Base-by-base conservation (phyloP, 805 yeast genomes). In the Cyberlindnera maclurae region DNA sequence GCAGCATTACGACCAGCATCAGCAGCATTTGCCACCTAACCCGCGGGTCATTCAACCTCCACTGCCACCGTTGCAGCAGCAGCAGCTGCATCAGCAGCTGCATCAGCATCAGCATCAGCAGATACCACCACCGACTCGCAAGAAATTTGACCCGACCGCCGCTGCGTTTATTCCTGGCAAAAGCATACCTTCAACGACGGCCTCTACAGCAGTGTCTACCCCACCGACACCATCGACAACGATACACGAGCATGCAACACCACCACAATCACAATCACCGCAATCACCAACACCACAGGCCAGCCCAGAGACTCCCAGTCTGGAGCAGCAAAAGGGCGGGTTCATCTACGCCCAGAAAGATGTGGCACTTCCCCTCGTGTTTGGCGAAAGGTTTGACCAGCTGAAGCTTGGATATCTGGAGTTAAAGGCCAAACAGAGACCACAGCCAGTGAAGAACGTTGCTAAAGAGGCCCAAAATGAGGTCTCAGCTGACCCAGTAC, bases 21-120 rank as follows among this genome's bases (percentile, higher is more conserved):
- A n/a, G 26, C 26, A 31, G 34, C 16, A 29, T 28, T 17, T 32
- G 11, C 40, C 28, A n/a, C 18, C 31, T 24, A 20, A 16, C 6
- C 20, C 5, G 8, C 24, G 16, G 15, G 30, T 12, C 15, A 12
- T 15, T 6, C 33, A 15, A n/a, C 37, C 13, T 12, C 33, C 29
- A 15, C 34, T 24, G 12, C 36, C 22, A n/a, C n/a, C n/a, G n/a
- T n/a, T n/a, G n/a, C n/a, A n/a, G 15, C 42, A 34, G 4, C 34
- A 29, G 11, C 42, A 36, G 15, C 38, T 11, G 10, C 38, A 33
- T 9, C 33, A n/a, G 17, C 39, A 31, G 33, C n/a, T n/a, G 15
- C 42, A 34, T 8, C 34, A 29, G 11, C 42, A 36, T 13, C 38
- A 13, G 10, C 38, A 33, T 9, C 33, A n/a, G 17, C 39, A 31